phyloP scores from a whole-genome alignment of 164 flowering plant genomes.

The Nymphaea thermarum region DNA sequence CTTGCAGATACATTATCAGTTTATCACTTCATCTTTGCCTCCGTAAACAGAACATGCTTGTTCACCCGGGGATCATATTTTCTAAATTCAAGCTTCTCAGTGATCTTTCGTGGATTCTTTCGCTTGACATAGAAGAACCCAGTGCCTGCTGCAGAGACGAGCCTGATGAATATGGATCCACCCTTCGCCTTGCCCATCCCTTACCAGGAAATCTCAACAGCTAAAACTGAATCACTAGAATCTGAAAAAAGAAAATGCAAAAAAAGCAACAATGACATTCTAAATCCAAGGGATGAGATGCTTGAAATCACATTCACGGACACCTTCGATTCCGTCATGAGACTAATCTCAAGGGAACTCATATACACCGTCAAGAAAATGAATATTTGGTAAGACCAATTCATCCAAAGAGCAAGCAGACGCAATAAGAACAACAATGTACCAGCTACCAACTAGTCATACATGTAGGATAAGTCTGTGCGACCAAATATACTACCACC shows the following conservation, averaged over 20 bases:
- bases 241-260: background rate
- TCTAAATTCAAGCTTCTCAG: conserved; percentile 87
- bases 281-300: background rate
- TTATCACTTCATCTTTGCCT: conserved; percentile 76
- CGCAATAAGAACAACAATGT: no score
- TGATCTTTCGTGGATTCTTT: conserved; percentile 53
- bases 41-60: conserved; percentile 78
- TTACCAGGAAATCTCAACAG: background rate
- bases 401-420: no score
- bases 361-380: no score
- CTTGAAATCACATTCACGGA: background rate
- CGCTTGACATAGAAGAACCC: conserved; percentile 85
- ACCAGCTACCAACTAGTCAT: no score
- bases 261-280: background rate
- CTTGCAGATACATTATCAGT: no score
- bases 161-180: conserved; percentile 58
- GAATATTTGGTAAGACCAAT: no score
- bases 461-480: no score
- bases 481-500: no score
- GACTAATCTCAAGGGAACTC: background rate
- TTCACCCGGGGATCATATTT: conserved; percentile 91
- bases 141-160: conserved; percentile 92
- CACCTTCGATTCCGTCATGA: background rate
- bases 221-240: background rate
- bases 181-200: conserved; percentile 58